A percentile compares a stretch with the other conserved stretches of the same genome.
These are phyloP conservation scores for Cudoniella acicularis DNA, from an alignment of 495 filamentous ascomycete species.

Conservation along the genomic window DNA sequence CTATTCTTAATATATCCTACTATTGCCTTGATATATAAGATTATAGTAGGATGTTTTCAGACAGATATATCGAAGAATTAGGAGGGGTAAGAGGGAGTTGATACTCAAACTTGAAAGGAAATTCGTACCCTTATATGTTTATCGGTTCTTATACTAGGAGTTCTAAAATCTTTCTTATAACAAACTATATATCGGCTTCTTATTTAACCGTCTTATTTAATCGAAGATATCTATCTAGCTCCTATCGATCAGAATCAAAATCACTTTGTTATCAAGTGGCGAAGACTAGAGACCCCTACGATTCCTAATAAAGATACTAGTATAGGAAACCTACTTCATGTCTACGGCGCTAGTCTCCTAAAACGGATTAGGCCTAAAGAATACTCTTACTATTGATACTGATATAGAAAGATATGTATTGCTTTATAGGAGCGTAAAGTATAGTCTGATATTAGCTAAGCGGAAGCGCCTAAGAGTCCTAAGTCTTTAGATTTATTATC, in stretches of 20 bases:
- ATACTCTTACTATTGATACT: neutral
- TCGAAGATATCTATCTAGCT: constrained; percentile 6
- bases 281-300: constrained; percentile 3
- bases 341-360: neutral
- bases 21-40: no score
- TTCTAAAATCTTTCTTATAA: neutral
- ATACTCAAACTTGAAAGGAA: neutral
- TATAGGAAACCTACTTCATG: neutral
- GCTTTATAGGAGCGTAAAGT: neutral
- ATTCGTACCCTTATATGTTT: neutral
- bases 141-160: no score
- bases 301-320: constrained; percentile 2
- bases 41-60: no score
- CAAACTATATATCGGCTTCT: neutral
- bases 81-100: neutral
- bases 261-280: neutral
- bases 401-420: neutral
- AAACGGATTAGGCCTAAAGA: neutral
- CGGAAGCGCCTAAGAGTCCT: neutral
- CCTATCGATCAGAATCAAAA: constrained; percentile 1
- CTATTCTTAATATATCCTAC: no score
- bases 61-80: neutral
- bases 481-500: neutral
- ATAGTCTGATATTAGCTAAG: neutral
- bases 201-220: constrained; percentile 5